Evolutionary conservation across 768 basidiomycete genomes (phyloP).

Genomic region (Cyclocybe cylindracea): DNA sequence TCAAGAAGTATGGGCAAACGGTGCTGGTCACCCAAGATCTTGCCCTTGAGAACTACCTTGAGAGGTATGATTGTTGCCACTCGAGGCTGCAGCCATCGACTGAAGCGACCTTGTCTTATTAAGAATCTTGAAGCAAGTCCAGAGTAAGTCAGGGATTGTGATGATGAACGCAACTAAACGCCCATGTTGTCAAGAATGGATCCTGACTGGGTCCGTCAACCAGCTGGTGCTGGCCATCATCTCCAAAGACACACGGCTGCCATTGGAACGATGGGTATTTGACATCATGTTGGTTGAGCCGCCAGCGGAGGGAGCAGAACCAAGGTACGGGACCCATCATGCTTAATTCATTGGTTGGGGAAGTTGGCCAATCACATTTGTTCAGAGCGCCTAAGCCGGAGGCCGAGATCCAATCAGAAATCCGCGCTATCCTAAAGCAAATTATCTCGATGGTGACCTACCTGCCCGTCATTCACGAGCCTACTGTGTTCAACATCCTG

Average conservation of each 20-base stretch:
- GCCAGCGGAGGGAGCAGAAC: constrained; percentile 46
- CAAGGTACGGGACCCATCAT: constrained; percentile 28
- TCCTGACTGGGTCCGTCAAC: constrained; percentile 88
- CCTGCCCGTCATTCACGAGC: constrained; percentile 92
- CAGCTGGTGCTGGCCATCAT: constrained; percentile 96
- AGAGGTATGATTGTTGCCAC: constrained; percentile 47
- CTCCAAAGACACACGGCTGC: constrained; percentile 87
- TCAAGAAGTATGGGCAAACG: constrained; percentile 98
- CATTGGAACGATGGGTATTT: constrained; percentile 98
- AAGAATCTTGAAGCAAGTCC: constrained; percentile 90
- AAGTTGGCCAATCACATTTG: constrained; percentile 1
- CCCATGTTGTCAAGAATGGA: constrained; percentile 71
- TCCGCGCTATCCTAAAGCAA: constrained; percentile 96
- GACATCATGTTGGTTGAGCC: constrained; percentile 86
- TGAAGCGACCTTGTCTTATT: constrained; percentile 1
- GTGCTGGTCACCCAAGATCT: constrained; percentile 94
- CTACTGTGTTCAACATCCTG: constrained; percentile 96
- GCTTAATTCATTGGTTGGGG: constrained; percentile 1
- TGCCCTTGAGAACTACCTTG: constrained; percentile 91
- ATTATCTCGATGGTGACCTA: constrained; percentile 97
- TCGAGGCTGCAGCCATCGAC: neutral
- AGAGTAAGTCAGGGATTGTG: constrained; percentile 58
- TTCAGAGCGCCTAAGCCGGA: constrained; percentile 66
- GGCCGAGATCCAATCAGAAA: constrained; percentile 94
- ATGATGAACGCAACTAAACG: neutral